phyloP scores from a whole-genome alignment of 2,329 filamentous ascomycete species.

The Penicillium sumatraense region DNA sequence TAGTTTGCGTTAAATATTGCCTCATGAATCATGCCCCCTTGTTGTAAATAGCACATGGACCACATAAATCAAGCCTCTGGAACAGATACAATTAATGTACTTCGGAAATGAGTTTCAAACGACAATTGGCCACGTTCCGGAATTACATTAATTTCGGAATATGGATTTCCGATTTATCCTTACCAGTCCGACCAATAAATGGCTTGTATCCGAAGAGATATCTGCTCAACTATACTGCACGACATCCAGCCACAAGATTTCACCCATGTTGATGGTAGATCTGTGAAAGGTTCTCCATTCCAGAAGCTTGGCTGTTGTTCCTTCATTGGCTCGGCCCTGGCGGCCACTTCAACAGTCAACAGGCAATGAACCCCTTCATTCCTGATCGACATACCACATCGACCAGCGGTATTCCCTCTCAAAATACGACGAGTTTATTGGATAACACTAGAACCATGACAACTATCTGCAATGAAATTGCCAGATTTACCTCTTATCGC shows the following conservation, averaged over 20 bases:
- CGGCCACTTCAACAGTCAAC: neutral
- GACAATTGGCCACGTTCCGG: neutral
- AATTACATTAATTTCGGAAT: neutral
- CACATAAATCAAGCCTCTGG: neutral
- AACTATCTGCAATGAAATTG: neutral
- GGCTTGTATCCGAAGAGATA: neutral
- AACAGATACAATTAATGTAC: neutral
- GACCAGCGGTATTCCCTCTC: constrained; percentile 1
- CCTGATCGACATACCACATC: constrained; percentile 16
- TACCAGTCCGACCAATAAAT: neutral
- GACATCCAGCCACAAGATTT: neutral
- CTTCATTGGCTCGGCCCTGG: neutral
- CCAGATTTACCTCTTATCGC: neutral
- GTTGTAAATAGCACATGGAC: neutral
- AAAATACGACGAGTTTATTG: neutral
- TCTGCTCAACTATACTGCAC: neutral
- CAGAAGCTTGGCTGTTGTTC: neutral
- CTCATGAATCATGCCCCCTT: neutral
- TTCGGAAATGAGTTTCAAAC: too few species aligned
- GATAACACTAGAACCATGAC: constrained; percentile 9
- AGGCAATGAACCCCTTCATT: constrained; percentile 19
- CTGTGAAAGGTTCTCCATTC: constrained; percentile 3
- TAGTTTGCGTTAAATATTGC: neutral
- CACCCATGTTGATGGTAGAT: neutral
- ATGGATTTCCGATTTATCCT: neutral